Percentiles rank a stretch among this genome's conserved stretches.
Evolutionary conservation across 495 filamentous ascomycete species (phyloP).

Genomic region (Penicillium longicatenatum): DNA sequence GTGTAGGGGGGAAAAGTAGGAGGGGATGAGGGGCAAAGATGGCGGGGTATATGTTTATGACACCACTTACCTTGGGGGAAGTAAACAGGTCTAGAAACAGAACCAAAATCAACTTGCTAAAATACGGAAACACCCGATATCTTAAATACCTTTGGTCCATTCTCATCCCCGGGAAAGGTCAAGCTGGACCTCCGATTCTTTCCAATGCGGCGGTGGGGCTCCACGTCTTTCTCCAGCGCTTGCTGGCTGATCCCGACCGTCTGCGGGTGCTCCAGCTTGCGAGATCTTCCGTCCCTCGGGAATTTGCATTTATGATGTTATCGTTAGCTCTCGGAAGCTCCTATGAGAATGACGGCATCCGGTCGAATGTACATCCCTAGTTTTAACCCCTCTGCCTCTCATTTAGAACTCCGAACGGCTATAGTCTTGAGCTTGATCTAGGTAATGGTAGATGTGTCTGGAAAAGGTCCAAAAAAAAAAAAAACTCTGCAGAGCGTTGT

Average conservation of each 20-base stretch:
- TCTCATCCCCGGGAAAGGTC: constrained; percentile 34
- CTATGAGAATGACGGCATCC: not conserved
- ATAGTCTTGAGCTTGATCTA: too few species aligned
- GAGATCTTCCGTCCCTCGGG: constrained; percentile 50
- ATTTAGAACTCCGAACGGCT: not conserved
- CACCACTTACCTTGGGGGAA: constrained; percentile 23
- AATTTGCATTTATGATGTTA: constrained; percentile 23
- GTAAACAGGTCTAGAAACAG: constrained; percentile 20
- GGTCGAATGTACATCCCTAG: not conserved
- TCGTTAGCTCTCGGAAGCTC: constrained; percentile 11
- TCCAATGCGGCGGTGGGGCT: constrained; percentile 47
- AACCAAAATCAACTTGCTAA: constrained; percentile 6
- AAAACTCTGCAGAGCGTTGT: not conserved
- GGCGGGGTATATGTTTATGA: constrained; percentile 21
- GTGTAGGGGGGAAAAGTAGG: constrained; percentile 3
- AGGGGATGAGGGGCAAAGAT: constrained; percentile 18
- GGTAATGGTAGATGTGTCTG: not conserved
- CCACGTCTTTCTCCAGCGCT: constrained; percentile 27
- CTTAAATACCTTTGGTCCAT: constrained; percentile 27
- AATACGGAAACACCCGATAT: constrained; percentile 30
- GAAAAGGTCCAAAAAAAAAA: not conserved
- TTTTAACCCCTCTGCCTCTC: not conserved
- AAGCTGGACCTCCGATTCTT: constrained; percentile 43
- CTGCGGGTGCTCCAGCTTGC: constrained; percentile 31
- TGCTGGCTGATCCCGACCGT: constrained; percentile 37